phyloP scores from a whole-genome alignment of 257 asterid species.

The Solanum paucissectum region DNA sequence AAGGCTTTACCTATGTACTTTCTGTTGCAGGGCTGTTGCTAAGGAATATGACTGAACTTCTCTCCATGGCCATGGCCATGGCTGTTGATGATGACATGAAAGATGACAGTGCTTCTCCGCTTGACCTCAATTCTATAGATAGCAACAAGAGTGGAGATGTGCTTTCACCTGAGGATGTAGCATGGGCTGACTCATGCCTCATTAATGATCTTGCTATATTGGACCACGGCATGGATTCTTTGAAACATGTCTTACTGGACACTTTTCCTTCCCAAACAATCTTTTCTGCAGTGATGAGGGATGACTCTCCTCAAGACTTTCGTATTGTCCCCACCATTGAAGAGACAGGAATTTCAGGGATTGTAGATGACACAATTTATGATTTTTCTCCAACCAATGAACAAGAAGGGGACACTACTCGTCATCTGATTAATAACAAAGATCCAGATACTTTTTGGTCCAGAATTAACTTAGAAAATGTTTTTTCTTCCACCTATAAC shows the following conservation, averaged over 20 bases:
- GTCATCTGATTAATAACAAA: slow-evolving; percentile 1
- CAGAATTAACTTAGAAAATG: slow-evolving; percentile 21
- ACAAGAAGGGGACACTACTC: slow-evolving; percentile 7
- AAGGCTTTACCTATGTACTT: not conserved
- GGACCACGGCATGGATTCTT: slow-evolving; percentile 31
- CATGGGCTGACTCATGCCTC: slow-evolving; percentile 74
- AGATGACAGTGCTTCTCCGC: slow-evolving; percentile 10
- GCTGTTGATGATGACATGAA: slow-evolving; percentile 8
- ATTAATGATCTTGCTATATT: slow-evolving; percentile 29
- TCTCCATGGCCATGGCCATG: not conserved
- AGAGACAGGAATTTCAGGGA: not conserved
- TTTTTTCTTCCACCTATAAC: slow-evolving; percentile 41
- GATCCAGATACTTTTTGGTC: slow-evolving; percentile 27
- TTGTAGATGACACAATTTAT: slow-evolving; percentile 1
- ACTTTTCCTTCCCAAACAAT: slow-evolving; percentile 6
- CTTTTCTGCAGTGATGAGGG: slow-evolving; percentile 6
- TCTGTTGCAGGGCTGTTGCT: not conserved
- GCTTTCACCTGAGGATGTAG: slow-evolving; percentile 45
- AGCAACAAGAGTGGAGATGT: slow-evolving; percentile 13
- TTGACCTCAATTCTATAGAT: not conserved
- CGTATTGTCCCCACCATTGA: not conserved
- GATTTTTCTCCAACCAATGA: slow-evolving; percentile 2
- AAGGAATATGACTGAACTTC: not conserved
- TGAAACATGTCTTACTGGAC: slow-evolving; percentile 25
- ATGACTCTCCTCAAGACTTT: slow-evolving; percentile 2